Evolutionary conservation across 2,329 filamentous ascomycete species (phyloP), one percentile per base, ranked within the genome.

Genomic region (Davidsoniella australis): DNA sequence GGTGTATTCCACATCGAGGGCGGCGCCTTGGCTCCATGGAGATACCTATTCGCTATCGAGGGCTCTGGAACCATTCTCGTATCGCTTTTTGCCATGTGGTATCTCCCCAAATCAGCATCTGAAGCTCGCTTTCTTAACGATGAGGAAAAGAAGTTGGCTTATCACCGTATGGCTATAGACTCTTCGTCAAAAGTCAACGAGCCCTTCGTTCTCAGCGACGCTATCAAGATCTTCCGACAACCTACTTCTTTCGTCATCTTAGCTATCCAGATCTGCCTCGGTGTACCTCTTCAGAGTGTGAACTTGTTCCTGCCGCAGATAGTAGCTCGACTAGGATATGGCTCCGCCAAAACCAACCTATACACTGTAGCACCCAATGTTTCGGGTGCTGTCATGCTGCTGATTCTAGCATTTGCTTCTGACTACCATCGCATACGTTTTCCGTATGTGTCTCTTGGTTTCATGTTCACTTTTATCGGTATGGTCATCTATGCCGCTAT

Each of bases 301-400:
- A 58, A 62, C 2, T 64, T 75, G 2, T 76, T 75, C 59, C 58
- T 76, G 50, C 72, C 73, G 0, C 71, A 75, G 56, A 76, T 76
- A 55, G 67, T 75, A 16, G 60, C 63, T 52, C 63, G 70, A 3
- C 61, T 76, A 1, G 66, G 68, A 3, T 70, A 68, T 54, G 62
- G 63, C 39, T 64, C 67, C 2, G 63, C 76, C 56, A 72, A 70
- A 60, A 87, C 83, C 0, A 89, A 91, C 57, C 69, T 89, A 0
- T 87, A 84, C 63, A 88, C 84, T 0, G 83, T 89, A 0, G 85
- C 84, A 0, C 85, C 85, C 1, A 89, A 88, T 57, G 71, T 85
- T 42, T 76, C 75, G 0, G 85, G 84, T 1, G 82, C 83, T 0
- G 72, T 74, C 1, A 79, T 86, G 70, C 67, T 88, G 2, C 67